These are phyloP conservation scores for Plenodomus tracheiphilus DNA, from an alignment of 2,329 filamentous ascomycete species.

Conservation along the genomic window DNA sequence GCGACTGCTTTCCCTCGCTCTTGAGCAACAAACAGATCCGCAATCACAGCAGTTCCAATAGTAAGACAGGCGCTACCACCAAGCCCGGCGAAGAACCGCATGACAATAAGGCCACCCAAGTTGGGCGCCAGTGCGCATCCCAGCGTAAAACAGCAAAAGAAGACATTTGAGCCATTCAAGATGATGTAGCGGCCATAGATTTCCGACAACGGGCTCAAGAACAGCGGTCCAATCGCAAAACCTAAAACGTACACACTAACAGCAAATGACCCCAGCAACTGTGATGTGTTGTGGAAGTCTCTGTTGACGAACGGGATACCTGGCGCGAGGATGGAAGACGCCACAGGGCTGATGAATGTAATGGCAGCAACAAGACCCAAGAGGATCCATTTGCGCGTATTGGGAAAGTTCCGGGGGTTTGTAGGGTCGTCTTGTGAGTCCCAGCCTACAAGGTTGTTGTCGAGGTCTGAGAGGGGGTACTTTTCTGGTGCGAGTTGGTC, in stretches of 20 bases:
- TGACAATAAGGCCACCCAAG: conserved; percentile 38
- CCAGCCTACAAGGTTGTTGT: conserved; percentile 42
- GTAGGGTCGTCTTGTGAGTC: conserved; percentile 37
- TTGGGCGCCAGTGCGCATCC: conserved; percentile 45
- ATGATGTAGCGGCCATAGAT: conserved; percentile 40
- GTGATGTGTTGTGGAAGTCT: conserved; percentile 38
- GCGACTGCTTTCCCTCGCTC: conserved; percentile 40
- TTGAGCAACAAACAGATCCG: conserved; percentile 38
- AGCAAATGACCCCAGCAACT: conserved; percentile 34
- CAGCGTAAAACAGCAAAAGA: conserved; percentile 57
- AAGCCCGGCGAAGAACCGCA: conserved; percentile 19
- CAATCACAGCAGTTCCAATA: conserved; percentile 41
- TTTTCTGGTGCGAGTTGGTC: conserved; percentile 30
- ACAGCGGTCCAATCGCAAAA: conserved; percentile 37
- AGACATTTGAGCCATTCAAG: conserved; percentile 47
- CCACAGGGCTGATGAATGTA: conserved; percentile 40
- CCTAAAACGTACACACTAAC: conserved; percentile 44
- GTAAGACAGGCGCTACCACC: conserved; percentile 39
- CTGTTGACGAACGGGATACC: conserved; percentile 34
- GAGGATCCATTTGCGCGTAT: conserved; percentile 31
- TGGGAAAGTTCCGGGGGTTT: conserved; percentile 40
- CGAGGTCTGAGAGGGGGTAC: conserved; percentile 38
- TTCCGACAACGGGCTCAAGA: conserved; percentile 40
- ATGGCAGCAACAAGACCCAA: conserved; percentile 35
- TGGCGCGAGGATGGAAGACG: conserved; percentile 43